Evolutionary conservation across 768 basidiomycete species (phyloP).

Genomic region (Lentinula edodes): DNA sequence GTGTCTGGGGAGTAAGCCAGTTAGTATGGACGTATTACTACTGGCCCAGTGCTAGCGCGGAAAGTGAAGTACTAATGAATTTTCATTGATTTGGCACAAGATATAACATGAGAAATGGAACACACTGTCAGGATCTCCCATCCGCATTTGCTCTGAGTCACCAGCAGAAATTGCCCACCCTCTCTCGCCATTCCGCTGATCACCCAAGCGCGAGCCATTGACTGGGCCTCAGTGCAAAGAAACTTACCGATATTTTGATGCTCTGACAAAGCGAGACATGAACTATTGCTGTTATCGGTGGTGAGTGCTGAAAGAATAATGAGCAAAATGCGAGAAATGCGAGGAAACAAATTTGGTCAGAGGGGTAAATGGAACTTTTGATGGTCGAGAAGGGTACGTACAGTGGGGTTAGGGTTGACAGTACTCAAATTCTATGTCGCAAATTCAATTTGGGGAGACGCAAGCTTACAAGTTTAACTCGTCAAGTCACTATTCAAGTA

Average conservation of each 20-base stretch:
- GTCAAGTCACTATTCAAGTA: no score
- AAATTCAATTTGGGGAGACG: no score
- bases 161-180: background rate
- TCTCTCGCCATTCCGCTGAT: background rate
- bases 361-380: background rate
- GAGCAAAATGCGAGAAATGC: background rate
- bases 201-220: background rate
- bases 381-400: background rate
- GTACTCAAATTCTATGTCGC: no score
- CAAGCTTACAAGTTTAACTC: no score
- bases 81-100: background rate
- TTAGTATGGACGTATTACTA: background rate
- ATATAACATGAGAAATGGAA: background rate
- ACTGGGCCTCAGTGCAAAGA: constrained; percentile 3
- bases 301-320: background rate
- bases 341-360: background rate
- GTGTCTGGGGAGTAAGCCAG: constrained; percentile 45
- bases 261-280: constrained; percentile 84
- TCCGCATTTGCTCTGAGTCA: background rate
- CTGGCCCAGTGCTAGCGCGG: constrained; percentile 6
- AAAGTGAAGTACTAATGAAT: constrained; percentile 7
- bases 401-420: background rate
- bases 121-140: background rate
- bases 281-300: background rate
- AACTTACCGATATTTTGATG: constrained; percentile 80